Percentiles rank a stretch among this genome's conserved stretches.
Evolutionary conservation across 2,329 filamentous ascomycete genomes (phyloP).

Genomic region (Clonostachys rhizophaga): DNA sequence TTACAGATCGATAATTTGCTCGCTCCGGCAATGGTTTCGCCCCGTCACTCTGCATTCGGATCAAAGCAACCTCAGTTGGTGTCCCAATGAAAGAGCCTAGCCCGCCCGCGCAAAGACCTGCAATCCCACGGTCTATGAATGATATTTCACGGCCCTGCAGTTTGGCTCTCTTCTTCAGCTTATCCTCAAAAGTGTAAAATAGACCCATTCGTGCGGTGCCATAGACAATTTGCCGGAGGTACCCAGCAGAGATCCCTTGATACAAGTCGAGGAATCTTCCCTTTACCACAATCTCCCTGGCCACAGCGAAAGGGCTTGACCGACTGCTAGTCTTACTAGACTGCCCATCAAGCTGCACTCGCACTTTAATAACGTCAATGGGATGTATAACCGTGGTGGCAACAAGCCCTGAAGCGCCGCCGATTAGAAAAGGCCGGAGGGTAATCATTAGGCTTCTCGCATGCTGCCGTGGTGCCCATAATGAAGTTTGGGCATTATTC

Average conservation of each 20-base stretch:
- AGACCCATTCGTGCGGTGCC: conserved; percentile 93
- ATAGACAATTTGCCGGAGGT: conserved; percentile 93
- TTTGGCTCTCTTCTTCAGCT: conserved; percentile 66
- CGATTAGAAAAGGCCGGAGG: conserved; percentile 75
- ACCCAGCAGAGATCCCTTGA: conserved; percentile 86
- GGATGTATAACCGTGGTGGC: conserved; percentile 90
- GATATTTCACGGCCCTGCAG: conserved; percentile 65
- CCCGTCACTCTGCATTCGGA: conserved; percentile 97
- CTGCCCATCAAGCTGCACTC: conserved; percentile 91
- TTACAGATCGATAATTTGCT: conserved; percentile 91
- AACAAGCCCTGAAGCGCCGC: conserved; percentile 87
- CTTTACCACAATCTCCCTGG: conserved; percentile 78
- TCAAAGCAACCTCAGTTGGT: conserved; percentile 89
- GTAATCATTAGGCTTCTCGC: no score
- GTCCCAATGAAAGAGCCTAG: conserved; percentile 94
- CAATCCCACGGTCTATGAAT: conserved; percentile 81
- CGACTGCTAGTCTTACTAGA: conserved; percentile 78
- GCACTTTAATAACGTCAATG: conserved; percentile 98
- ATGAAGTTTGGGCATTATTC: no score
- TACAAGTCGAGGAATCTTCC: conserved; percentile 88
- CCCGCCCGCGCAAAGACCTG: conserved; percentile 81
- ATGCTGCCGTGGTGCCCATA: no score
- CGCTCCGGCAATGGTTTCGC: conserved; percentile 80
- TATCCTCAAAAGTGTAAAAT: conserved; percentile 92
- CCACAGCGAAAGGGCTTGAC: conserved; percentile 74